Evolutionary conservation across 768 basidiomycete genomes (phyloP), one percentile per base, ranked within the genome.

Genomic region (Suillus clintonianus): DNA sequence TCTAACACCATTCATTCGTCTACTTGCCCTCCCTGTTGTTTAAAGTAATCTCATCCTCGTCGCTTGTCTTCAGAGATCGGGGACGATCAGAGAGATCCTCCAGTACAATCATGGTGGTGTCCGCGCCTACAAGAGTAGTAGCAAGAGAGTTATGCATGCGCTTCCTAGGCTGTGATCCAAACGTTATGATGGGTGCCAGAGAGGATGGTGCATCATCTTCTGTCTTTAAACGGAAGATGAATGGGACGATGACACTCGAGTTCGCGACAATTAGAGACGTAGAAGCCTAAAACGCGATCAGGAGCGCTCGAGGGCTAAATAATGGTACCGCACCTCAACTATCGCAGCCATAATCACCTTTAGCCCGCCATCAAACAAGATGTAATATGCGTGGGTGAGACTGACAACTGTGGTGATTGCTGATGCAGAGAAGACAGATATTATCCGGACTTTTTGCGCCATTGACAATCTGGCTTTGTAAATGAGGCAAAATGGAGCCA

Each of bases 401-500:
- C 77, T 78, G 53, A 79, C 79, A 42, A 81, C 65, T 9, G 80
- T 85, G 8, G 84, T 85, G 59, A 81, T 71, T 60, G 84, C 79
- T 54, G 83, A 84, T 11, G 87, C 79, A 14, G 85, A 85, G 71
- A 87, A 87, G 59, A 86, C 83, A 0, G 69, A 63, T 13, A 74
- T 55, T 60, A 84, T 67, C 64, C 81, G 76, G 50, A 83, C 72
- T 30, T 78, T 76, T 30, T 74, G 68, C 37, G 79, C 78, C 1
- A 74, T 70, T 5, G 82, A 79, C 1, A 85, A 68, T 24, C 73
- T 75, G 32, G 85, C 75, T 27, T 76, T 73, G 64, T 76, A 72
- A 43, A 87, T 78, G 4, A 86, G 71, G 22, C 78, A 74, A 2
- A 85, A 61, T 0, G 86, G 86, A 1, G 82, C 74, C 7, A 74